phyloP scores from a whole-genome alignment of 2,329 filamentous ascomycete species.

The Cadophora sp. region DNA sequence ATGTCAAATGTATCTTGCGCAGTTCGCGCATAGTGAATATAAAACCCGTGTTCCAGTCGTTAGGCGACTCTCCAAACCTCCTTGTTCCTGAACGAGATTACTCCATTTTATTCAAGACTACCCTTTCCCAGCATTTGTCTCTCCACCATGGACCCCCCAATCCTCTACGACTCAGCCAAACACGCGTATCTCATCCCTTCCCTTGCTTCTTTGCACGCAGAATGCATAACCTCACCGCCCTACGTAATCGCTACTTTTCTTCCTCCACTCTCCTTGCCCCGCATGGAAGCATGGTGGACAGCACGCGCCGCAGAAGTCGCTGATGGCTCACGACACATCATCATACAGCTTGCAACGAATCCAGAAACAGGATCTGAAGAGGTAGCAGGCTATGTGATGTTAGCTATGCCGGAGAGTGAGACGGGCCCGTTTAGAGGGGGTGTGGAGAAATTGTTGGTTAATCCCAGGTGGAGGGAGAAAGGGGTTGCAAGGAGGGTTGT shows the following conservation, averaged over 20 bases:
- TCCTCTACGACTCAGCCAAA: slow-evolving; percentile 50
- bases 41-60: not conserved
- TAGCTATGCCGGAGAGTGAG: slow-evolving; percentile 58
- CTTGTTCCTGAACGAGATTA: no score
- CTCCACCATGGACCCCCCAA: slow-evolving; percentile 27
- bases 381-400: slow-evolving; percentile 62
- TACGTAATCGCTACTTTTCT: slow-evolving; percentile 63
- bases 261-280: slow-evolving; percentile 62
- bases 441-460: slow-evolving; percentile 65
- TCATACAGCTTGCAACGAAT: slow-evolving; percentile 54
- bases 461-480: slow-evolving; percentile 54
- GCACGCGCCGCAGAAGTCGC: slow-evolving; percentile 55
- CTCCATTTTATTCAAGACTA: no score
- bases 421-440: slow-evolving; percentile 61
- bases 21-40: not conserved
- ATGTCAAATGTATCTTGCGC: not conserved
- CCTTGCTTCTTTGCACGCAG: slow-evolving; percentile 63
- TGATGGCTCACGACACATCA: slow-evolving; percentile 55
- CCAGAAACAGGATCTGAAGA: slow-evolving; percentile 50
- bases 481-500: slow-evolving; percentile 61
- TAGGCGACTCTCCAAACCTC: no score
- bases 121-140: no score
- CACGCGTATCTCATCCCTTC: slow-evolving; percentile 61
- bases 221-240: slow-evolving; percentile 62
- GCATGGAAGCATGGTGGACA: slow-evolving; percentile 64